Percentiles rank a stretch among this genome's conserved stretches.
These are phyloP conservation scores for Neurospora pannonica DNA, from an alignment of 495 filamentous ascomycete species.

Conservation along the genomic window DNA sequence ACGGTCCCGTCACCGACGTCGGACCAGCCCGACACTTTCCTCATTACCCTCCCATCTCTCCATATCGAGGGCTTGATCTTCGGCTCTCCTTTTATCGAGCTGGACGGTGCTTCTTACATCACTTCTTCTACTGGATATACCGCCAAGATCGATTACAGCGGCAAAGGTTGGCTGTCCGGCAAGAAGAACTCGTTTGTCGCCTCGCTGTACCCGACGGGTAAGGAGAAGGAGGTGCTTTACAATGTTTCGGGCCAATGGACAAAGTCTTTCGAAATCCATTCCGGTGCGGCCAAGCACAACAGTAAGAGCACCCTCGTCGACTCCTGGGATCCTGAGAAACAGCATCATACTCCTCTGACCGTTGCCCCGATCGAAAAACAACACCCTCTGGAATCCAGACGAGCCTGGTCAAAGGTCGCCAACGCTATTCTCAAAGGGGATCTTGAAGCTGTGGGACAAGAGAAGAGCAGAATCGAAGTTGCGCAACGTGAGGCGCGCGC, in stretches of 20 bases:
- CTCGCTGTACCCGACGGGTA: constrained; percentile 60
- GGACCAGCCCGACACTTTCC: constrained; percentile 55
- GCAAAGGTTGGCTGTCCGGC: constrained; percentile 86
- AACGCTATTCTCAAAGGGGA: constrained; percentile 68
- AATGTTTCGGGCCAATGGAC: constrained; percentile 89
- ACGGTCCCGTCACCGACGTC: constrained; percentile 53
- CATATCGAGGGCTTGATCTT: constrained; percentile 93
- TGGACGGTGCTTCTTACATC: constrained; percentile 76
- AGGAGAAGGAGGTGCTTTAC: constrained; percentile 76
- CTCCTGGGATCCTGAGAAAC: constrained; percentile 53
- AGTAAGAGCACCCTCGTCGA: constrained; percentile 46
- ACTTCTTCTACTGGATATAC: constrained; percentile 76
- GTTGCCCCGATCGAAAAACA: constrained; percentile 71
- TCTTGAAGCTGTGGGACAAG: constrained; percentile 64
- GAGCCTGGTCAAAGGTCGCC: constrained; percentile 83
- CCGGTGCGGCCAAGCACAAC: constrained; percentile 56
- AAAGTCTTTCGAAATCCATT: constrained; percentile 68
- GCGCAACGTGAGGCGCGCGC: constrained; percentile 77
- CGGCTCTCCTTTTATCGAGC: constrained; percentile 82
- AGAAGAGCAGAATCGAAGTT: constrained; percentile 88
- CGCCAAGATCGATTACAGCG: constrained; percentile 86
- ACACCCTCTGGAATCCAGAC: constrained; percentile 76
- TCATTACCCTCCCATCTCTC: constrained; percentile 86
- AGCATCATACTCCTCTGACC: constrained; percentile 55
- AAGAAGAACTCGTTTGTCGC: constrained; percentile 92